phyloP scores from a whole-genome alignment of 164 flowering plant species.

The Nymphaea colorata region DNA sequence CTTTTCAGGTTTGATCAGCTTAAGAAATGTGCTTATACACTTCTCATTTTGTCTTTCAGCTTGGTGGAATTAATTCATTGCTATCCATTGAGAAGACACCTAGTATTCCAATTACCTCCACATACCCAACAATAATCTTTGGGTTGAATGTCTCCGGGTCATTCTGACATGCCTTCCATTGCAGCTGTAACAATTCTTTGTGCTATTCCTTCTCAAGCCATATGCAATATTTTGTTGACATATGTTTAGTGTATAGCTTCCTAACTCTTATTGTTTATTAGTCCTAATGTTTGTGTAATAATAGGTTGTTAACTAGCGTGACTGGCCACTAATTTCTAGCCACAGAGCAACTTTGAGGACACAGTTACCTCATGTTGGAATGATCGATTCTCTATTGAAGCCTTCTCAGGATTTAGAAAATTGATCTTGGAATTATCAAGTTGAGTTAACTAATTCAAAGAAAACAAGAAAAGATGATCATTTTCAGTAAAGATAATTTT shows the following conservation, averaged over 20 bases:
- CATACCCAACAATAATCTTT: conserved; percentile 59
- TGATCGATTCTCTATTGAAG: conserved; percentile 60
- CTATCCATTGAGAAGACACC: conserved; percentile 42
- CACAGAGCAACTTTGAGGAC: conserved; percentile 85
- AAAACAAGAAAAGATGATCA: conserved; percentile 82
- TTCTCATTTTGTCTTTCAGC: conserved; percentile 26
- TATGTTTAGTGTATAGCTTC: neutral
- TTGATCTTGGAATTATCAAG: conserved; percentile 68
- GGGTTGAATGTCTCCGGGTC: conserved; percentile 99
- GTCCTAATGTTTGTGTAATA: neutral
- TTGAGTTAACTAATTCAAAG: conserved; percentile 13
- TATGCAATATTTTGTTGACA: neutral
- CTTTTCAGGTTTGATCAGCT: neutral
- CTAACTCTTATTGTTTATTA: no score
- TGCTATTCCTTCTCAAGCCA: no score
- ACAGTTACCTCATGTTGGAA: conserved; percentile 75
- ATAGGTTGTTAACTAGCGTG: conserved; percentile 82
- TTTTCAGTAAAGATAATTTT: conserved; percentile 40
- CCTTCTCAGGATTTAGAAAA: conserved; percentile 21
- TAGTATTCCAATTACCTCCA: conserved; percentile 45
- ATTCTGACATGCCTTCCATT: conserved; percentile 76
- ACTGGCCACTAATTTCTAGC: conserved; percentile 77
- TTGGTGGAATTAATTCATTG: conserved; percentile 76
- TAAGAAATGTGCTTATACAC: neutral
- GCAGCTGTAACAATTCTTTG: conserved; percentile 40